Percentiles rank a stretch among this genome's conserved stretches.
phyloP scores from a whole-genome alignment of 257 asterid species.

The Solanum ossicruentum region DNA sequence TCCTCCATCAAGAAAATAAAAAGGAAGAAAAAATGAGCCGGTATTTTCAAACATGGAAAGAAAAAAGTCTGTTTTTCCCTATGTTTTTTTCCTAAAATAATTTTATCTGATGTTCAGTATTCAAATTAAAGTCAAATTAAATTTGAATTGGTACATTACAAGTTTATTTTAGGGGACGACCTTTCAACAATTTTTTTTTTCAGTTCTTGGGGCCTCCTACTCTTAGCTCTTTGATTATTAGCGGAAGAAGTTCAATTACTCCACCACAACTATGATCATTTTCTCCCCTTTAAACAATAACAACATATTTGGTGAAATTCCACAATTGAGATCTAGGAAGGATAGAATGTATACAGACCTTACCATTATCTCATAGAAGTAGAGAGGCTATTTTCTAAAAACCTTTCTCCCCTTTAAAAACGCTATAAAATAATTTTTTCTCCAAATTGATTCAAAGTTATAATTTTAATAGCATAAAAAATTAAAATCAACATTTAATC shows the following conservation, averaged over 20 bases:
- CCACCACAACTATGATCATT: too few species aligned
- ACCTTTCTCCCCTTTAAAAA: not conserved
- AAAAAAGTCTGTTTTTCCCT: too few species aligned
- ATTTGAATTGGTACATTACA: rapidly evolving
- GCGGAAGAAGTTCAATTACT: not conserved
- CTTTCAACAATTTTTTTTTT: too few species aligned
- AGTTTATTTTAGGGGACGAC: rapidly evolving
- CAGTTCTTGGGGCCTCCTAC: not conserved
- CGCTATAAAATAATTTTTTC: not conserved
- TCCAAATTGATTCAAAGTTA: not conserved
- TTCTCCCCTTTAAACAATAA: not conserved
- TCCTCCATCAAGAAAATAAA: not conserved
- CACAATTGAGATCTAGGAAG: too few species aligned
- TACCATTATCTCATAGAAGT: too few species aligned
- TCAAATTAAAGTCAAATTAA: not conserved
- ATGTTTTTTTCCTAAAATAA: too few species aligned
- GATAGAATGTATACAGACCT: too few species aligned
- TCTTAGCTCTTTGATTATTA: not conserved
- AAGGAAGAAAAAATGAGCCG: not conserved
- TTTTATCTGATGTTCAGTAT: rapidly evolving
- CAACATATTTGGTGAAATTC: too few species aligned
- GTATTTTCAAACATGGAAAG: not conserved
- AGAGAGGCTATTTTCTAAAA: too few species aligned
- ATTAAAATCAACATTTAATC: not conserved
- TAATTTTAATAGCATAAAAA: not conserved